Percentiles rank a stretch among this genome's conserved stretches.
phyloP scores from a whole-genome alignment of 2,329 filamentous ascomycete species.

The Paramyrothecium sp. region DNA sequence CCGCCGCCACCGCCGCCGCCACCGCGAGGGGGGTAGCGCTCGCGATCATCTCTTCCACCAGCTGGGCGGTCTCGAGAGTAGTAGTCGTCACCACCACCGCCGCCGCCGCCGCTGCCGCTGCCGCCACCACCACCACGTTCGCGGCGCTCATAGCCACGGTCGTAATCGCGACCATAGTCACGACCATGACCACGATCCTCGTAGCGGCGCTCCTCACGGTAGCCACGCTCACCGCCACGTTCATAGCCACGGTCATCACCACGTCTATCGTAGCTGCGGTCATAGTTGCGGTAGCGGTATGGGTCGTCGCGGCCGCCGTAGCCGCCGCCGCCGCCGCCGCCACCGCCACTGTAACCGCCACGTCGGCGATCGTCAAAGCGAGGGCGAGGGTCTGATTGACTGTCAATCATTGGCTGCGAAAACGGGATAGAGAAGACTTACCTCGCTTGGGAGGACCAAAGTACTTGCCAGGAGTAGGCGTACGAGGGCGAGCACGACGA shows the following conservation, averaged over 20 bases:
- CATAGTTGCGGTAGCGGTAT: slow-evolving; percentile 53
- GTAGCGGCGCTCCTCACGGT: slow-evolving; percentile 45
- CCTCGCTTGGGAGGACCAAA: slow-evolving; percentile 97
- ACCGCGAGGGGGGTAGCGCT: slow-evolving; percentile 37
- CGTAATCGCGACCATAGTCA: slow-evolving; percentile 43
- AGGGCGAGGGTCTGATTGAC: slow-evolving; percentile 32
- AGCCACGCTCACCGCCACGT: slow-evolving; percentile 50
- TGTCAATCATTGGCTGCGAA: background rate
- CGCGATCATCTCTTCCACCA: slow-evolving; percentile 44
- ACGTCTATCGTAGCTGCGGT: slow-evolving; percentile 41
- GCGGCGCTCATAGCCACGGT: slow-evolving; percentile 55
- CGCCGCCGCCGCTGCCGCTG: slow-evolving; percentile 32
- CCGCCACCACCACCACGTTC: slow-evolving; percentile 48
- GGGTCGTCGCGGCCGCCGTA: slow-evolving; percentile 53
- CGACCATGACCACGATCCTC: slow-evolving; percentile 50
- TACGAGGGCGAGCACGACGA: slow-evolving; percentile 89
- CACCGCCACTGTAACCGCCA: slow-evolving; percentile 53
- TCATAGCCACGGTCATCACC: slow-evolving; percentile 46
- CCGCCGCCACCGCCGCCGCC: slow-evolving; percentile 34
- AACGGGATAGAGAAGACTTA: slow-evolving; percentile 47
- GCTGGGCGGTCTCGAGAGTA: slow-evolving; percentile 37
- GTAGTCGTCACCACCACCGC: slow-evolving; percentile 44
- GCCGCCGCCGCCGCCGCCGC: slow-evolving; percentile 43
- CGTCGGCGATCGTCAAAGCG: slow-evolving; percentile 63
- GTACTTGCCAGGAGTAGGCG: slow-evolving; percentile 97